phyloP scores from a whole-genome alignment of 2,329 filamentous ascomycete species.

The Albifimbria verrucaria region DNA sequence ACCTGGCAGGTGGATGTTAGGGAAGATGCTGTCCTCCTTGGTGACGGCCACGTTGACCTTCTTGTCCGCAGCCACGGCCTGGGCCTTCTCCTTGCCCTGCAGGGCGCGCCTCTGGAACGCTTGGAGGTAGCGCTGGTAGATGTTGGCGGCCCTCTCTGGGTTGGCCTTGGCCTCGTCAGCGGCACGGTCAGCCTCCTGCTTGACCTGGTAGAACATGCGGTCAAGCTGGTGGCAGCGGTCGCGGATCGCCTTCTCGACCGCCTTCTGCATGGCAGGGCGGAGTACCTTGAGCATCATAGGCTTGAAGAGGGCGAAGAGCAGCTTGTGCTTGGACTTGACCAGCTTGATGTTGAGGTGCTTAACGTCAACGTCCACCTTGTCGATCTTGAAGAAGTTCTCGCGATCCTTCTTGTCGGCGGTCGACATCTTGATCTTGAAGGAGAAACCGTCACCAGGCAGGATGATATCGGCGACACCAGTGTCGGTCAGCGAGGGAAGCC shows the following conservation, averaged over 20 bases:
- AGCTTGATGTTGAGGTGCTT: constrained; percentile 83
- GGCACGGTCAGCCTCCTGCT: constrained; percentile 77
- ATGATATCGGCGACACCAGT: constrained; percentile 85
- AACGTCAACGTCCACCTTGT: constrained; percentile 80
- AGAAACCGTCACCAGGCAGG: constrained; percentile 81
- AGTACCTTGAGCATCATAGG: constrained; percentile 81
- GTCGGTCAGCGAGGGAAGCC: constrained; percentile 89
- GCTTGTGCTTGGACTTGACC: constrained; percentile 92
- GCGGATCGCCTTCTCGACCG: constrained; percentile 83
- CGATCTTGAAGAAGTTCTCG: constrained; percentile 90
- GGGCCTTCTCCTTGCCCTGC: constrained; percentile 74
- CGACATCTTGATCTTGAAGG: constrained; percentile 87
- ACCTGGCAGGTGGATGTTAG: constrained; percentile 73
- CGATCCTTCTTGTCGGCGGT: constrained; percentile 72
- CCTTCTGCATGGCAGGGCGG: constrained; percentile 80
- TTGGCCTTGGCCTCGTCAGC: constrained; percentile 54
- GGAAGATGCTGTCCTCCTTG: constrained; percentile 85
- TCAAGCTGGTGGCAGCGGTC: constrained; percentile 78
- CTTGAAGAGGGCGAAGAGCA: constrained; percentile 84
- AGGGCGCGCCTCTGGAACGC: constrained; percentile 72
- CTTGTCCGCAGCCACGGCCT: constrained; percentile 59
- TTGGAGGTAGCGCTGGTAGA: constrained; percentile 79
- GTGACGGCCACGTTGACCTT: constrained; percentile 57
- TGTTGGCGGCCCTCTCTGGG: constrained; percentile 72
- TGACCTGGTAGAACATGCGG: constrained; percentile 67